Conservation (phyloP, 371 early-diverging fungal genomes). For the Mortierella polycephala region DNA sequence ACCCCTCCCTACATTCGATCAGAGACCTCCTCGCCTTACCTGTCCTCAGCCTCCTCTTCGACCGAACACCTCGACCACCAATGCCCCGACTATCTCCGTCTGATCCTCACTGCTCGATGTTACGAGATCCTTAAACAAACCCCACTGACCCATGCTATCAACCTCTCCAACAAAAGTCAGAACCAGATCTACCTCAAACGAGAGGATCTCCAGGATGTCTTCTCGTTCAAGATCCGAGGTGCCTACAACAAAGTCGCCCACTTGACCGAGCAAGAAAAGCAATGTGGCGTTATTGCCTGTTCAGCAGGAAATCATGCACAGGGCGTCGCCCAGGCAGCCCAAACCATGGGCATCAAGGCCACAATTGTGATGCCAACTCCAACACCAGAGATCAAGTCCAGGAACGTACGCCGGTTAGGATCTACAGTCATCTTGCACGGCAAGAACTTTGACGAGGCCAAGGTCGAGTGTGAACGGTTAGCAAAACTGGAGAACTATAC, state of each 20-base stretch:
- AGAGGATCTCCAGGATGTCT: slow-evolving; percentile 96
- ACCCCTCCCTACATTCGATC: too few species aligned
- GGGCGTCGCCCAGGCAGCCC: slow-evolving; percentile 94
- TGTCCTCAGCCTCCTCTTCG: too few species aligned
- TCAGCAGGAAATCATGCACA: slow-evolving; percentile 98
- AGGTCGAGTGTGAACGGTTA: slow-evolving; percentile 82
- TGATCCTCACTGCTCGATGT: slow-evolving; percentile 91
- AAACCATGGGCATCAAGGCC: slow-evolving; percentile 89
- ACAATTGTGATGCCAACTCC: slow-evolving; percentile 95
- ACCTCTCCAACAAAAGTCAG: slow-evolving; percentile 73
- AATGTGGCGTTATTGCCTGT: slow-evolving; percentile 93
- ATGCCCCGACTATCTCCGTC: slow-evolving; percentile 86
- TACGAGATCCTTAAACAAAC: slow-evolving; percentile 93
- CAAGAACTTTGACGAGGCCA: slow-evolving; percentile 94
- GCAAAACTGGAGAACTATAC: slow-evolving; percentile 75
- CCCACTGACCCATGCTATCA: slow-evolving; percentile 84
- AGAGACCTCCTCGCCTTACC: too few species aligned
- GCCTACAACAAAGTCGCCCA: slow-evolving; percentile 93
- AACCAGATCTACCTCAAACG: slow-evolving; percentile 88
- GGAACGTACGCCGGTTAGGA: slow-evolving; percentile 93
- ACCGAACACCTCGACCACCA: background rate
- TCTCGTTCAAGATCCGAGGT: slow-evolving; percentile 97
- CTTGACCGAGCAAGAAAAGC: slow-evolving; percentile 80
- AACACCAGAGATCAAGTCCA: slow-evolving; percentile 83
- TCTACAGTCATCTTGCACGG: slow-evolving; percentile 90